Percentiles rank a stretch among this genome's conserved stretches.
phyloP scores from a whole-genome alignment of 768 basidiomycete species.

The Crucibulum laeve region DNA sequence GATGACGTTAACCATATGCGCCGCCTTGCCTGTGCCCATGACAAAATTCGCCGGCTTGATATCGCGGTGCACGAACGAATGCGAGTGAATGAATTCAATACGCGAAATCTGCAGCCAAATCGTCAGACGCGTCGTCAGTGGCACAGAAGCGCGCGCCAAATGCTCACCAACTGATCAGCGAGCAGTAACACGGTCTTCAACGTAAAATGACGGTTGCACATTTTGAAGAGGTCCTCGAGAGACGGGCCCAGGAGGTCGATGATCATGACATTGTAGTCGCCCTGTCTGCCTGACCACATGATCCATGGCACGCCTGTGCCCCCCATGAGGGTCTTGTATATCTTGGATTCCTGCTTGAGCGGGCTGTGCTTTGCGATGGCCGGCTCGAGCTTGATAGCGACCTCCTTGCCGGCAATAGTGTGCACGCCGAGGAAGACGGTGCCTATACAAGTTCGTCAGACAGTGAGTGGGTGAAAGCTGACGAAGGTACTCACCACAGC shows the following conservation, averaged over 20 bases:
- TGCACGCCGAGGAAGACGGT: slow-evolving; percentile 78
- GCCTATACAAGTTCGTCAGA: slow-evolving; percentile 33
- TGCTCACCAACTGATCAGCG: slow-evolving; percentile 87
- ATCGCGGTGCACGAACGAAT: slow-evolving; percentile 93
- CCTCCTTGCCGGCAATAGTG: slow-evolving; percentile 77
- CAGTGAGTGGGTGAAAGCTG: slow-evolving; percentile 2
- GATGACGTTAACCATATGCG: slow-evolving; percentile 84
- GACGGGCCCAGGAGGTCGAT: slow-evolving; percentile 94
- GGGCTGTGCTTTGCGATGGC: slow-evolving; percentile 56
- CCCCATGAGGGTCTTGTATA: slow-evolving; percentile 89
- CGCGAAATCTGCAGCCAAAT: slow-evolving; percentile 68
- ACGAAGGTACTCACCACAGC: slow-evolving; percentile 52
- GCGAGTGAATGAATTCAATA: slow-evolving; percentile 94
- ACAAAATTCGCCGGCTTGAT: slow-evolving; percentile 99
- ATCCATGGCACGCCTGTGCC: slow-evolving; percentile 89
- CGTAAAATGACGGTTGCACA: slow-evolving; percentile 88
- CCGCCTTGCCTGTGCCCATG: slow-evolving; percentile 67
- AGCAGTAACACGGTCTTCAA: slow-evolving; percentile 93
- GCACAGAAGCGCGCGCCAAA: slow-evolving; percentile 1
- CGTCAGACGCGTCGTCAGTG: neutral
- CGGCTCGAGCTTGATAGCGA: slow-evolving; percentile 80
- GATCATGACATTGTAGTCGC: slow-evolving; percentile 96
- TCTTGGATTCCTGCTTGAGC: slow-evolving; percentile 84
- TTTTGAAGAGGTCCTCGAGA: slow-evolving; percentile 82
- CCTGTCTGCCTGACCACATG: slow-evolving; percentile 88